These are phyloP conservation scores for Casuarina equisetifolia DNA, from an alignment of 306 rosid genomes.

Conservation along the genomic window DNA sequence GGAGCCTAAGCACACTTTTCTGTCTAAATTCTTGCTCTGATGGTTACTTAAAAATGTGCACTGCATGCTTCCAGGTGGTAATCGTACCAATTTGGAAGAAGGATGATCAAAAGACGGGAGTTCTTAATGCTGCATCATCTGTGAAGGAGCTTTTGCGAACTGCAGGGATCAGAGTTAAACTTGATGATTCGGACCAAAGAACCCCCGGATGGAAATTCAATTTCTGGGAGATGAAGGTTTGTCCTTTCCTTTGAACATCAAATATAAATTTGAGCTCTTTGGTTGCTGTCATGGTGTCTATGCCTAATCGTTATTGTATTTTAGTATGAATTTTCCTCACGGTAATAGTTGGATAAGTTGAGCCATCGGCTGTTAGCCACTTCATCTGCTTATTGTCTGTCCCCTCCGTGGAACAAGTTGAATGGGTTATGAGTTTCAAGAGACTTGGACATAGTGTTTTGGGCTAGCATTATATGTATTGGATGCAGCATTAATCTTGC, in stretches of 20 bases:
- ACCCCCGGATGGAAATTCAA: constrained; percentile 99
- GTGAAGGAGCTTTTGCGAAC: constrained; percentile 57
- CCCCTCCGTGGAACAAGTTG: background rate
- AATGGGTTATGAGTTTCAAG: background rate
- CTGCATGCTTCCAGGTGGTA: constrained; percentile 65
- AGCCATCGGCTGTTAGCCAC: background rate
- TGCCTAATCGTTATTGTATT: constrained; percentile 7
- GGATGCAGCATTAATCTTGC: background rate
- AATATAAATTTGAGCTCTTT: background rate
- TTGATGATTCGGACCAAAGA: constrained; percentile 84
- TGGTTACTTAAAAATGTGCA: constrained; percentile 7
- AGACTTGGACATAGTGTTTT: background rate
- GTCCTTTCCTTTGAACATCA: constrained; percentile 21
- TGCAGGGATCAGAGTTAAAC: constrained; percentile 75
- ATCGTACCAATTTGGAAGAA: constrained; percentile 94
- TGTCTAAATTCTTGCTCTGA: background rate
- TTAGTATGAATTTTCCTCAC: background rate
- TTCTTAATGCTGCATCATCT: constrained; percentile 68
- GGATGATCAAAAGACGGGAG: constrained; percentile 68
- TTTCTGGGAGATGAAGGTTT: constrained; percentile 99
- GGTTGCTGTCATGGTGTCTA: constrained; percentile 18
- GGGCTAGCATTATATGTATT: background rate
- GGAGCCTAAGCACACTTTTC: background rate
- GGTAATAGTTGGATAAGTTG: background rate
- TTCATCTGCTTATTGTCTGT: background rate